Percentiles rank a stretch among this genome's conserved stretches.
Evolutionary conservation across 768 basidiomycete species (phyloP).

Genomic region (Royoungia palumana): DNA sequence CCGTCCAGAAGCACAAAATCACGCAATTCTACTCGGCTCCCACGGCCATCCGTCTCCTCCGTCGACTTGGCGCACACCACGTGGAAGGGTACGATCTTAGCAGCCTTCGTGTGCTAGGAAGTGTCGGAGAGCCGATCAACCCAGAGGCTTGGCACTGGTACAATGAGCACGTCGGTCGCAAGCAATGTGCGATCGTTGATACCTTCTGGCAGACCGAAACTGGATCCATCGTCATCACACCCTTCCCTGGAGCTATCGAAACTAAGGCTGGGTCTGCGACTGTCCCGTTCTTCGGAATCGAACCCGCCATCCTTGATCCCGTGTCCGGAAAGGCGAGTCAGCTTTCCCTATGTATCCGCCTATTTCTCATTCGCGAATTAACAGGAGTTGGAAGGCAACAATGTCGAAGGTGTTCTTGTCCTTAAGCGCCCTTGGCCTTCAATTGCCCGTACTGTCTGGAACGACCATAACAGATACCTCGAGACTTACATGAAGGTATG

Average conservation of each 20-base stretch:
- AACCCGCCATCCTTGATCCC: slow-evolving; percentile 85
- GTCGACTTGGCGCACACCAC: slow-evolving; percentile 81
- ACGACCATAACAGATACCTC: slow-evolving; percentile 85
- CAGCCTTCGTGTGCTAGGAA: slow-evolving; percentile 82
- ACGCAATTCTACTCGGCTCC: slow-evolving; percentile 97
- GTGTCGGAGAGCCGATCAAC: slow-evolving; percentile 98
- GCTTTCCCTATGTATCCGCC: not conserved
- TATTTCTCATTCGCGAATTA: not conserved
- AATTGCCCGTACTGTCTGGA: slow-evolving; percentile 88
- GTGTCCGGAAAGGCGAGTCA: slow-evolving; percentile 58
- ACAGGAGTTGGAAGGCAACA: slow-evolving; percentile 68
- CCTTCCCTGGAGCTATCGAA: slow-evolving; percentile 92
- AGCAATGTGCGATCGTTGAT: slow-evolving; percentile 90
- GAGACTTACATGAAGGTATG: slow-evolving; percentile 69
- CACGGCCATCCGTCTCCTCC: slow-evolving; percentile 91
- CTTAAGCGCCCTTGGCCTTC: slow-evolving; percentile 91
- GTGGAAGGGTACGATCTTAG: slow-evolving; percentile 80
- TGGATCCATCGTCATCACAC: slow-evolving; percentile 91
- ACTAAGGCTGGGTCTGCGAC: slow-evolving; percentile 97
- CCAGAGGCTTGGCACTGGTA: slow-evolving; percentile 99
- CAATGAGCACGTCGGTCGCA: slow-evolving; percentile 88
- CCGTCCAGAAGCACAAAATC: slow-evolving; percentile 86
- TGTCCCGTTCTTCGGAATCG: slow-evolving; percentile 96
- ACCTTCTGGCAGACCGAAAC: slow-evolving; percentile 99
- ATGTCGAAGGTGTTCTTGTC: slow-evolving; percentile 88